phyloP scores from a whole-genome alignment of 495 filamentous ascomycete genomes.

The Cudoniella acicularis region DNA sequence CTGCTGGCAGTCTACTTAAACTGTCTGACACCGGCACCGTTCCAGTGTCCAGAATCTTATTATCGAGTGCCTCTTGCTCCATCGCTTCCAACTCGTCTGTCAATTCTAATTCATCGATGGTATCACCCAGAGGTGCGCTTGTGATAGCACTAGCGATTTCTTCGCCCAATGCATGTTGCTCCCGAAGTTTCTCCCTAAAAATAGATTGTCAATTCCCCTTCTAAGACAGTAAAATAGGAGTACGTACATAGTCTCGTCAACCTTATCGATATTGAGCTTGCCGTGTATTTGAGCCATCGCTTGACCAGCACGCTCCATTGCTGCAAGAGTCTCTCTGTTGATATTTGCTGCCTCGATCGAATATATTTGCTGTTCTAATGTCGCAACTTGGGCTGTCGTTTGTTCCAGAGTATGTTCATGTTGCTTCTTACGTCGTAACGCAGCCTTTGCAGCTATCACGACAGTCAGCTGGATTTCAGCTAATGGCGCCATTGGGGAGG shows the following conservation, averaged over 20 bases:
- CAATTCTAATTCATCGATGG: conserved; percentile 82
- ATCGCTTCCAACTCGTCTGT: conserved; percentile 72
- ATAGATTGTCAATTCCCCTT: conserved; percentile 15
- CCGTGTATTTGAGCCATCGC: conserved; percentile 93
- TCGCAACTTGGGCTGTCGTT: conserved; percentile 82
- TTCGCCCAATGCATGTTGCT: conserved; percentile 87
- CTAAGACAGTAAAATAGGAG: background rate
- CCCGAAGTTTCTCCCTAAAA: conserved; percentile 82
- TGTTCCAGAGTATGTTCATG: conserved; percentile 88
- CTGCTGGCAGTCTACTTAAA: conserved; percentile 68
- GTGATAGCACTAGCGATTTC: conserved; percentile 88
- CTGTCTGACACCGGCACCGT: conserved; percentile 62
- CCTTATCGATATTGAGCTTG: conserved; percentile 84
- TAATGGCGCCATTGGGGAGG: no score
- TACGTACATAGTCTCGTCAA: conserved; percentile 91
- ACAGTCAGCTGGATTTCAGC: conserved; percentile 18
- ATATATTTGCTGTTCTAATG: conserved; percentile 93
- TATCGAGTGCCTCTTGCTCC: conserved; percentile 84
- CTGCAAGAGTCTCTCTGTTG: conserved; percentile 91
- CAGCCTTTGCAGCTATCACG: conserved; percentile 74
- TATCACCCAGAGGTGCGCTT: conserved; percentile 61
- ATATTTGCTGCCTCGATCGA: conserved; percentile 97
- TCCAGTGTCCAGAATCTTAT: conserved; percentile 89
- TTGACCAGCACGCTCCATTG: conserved; percentile 83
- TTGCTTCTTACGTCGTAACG: conserved; percentile 91